phyloP scores from a whole-genome alignment of 1,284 basidiomycete genomes.

The Phellinidium pouzarii region DNA sequence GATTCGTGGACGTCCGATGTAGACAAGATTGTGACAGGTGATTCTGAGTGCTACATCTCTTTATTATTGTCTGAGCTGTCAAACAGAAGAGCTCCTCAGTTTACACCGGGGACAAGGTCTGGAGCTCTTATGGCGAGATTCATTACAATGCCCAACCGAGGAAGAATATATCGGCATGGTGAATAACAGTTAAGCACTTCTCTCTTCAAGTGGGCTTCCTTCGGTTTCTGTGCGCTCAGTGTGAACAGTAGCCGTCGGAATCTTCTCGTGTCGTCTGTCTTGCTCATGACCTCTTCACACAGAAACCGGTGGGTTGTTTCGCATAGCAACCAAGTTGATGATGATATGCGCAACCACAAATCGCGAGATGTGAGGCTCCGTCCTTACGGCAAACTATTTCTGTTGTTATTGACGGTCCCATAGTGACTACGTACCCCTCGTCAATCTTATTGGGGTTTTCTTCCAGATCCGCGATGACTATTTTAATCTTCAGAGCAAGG shows the following conservation, averaged over 20 bases:
- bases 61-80: neutral
- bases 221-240: neutral
- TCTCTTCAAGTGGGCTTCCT: neutral
- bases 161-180: conserved; percentile 96
- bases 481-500: conserved; percentile 86
- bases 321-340: conserved; percentile 94
- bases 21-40: conserved; percentile 66
- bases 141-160: conserved; percentile 87
- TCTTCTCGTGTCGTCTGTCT: neutral
- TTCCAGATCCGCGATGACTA: conserved; percentile 98
- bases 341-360: conserved; percentile 77
- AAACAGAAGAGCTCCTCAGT: conserved; percentile 75
- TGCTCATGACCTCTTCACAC: neutral
- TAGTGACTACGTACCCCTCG: conserved; percentile 87
- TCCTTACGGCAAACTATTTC: neutral
- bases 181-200: conserved; percentile 68
- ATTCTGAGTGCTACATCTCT: conserved; percentile 17
- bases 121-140: conserved; percentile 93
- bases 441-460: conserved; percentile 90
- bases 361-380: conserved; percentile 47
- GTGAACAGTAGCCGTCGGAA: no score
- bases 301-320: conserved; percentile 95
- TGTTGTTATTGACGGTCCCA: neutral
- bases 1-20: conserved; percentile 35
- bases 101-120: conserved; percentile 95